Percentiles rank a stretch among this genome's conserved stretches.
These are phyloP conservation scores for Globisporangium mamillatum DNA, from an alignment of 352 stramenopile genomes.

Conservation along the genomic window DNA sequence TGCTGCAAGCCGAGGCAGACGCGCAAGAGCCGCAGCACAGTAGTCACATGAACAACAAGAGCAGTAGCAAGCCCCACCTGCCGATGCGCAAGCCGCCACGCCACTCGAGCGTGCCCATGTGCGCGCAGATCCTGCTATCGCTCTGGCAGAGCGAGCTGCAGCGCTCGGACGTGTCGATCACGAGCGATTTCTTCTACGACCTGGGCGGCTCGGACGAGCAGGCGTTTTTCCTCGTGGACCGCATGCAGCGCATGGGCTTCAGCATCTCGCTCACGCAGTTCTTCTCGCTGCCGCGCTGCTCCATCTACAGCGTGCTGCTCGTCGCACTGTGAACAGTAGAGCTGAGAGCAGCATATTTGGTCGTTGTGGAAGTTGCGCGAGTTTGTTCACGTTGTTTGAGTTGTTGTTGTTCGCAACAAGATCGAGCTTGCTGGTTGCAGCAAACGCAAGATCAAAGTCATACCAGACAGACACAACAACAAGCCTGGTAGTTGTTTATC, in stretches of 20 bases:
- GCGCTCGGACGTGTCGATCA: slow-evolving; percentile 42
- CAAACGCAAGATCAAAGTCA: neutral
- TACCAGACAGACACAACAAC: neutral
- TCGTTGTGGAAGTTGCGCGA: neutral
- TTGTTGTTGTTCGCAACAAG: neutral
- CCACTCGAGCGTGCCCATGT: slow-evolving; percentile 63
- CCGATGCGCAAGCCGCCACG: slow-evolving; percentile 56
- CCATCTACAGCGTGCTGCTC: slow-evolving; percentile 68
- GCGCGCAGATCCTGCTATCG: slow-evolving; percentile 58
- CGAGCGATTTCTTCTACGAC: slow-evolving; percentile 17
- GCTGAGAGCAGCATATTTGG: neutral
- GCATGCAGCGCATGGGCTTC: slow-evolving; percentile 65
- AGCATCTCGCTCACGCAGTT: slow-evolving; percentile 63
- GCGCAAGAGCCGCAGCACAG: neutral
- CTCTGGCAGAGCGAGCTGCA: slow-evolving; percentile 66
- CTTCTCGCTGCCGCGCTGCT: slow-evolving; percentile 59
- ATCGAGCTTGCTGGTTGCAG: neutral
- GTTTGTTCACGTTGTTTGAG: neutral
- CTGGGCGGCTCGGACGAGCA: slow-evolving; percentile 15
- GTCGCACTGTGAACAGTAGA: slow-evolving; percentile 38
- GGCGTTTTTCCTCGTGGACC: slow-evolving; percentile 39
- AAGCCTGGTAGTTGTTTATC: slow-evolving; percentile 3
- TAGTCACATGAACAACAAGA: slow-evolving; percentile 5
- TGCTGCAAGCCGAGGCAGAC: slow-evolving; percentile 36
- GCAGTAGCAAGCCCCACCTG: slow-evolving; percentile 20